These are phyloP conservation scores for Entophlyctis luteolus DNA, from an alignment of 192 early-diverging fungal species.

Conservation along the genomic window DNA sequence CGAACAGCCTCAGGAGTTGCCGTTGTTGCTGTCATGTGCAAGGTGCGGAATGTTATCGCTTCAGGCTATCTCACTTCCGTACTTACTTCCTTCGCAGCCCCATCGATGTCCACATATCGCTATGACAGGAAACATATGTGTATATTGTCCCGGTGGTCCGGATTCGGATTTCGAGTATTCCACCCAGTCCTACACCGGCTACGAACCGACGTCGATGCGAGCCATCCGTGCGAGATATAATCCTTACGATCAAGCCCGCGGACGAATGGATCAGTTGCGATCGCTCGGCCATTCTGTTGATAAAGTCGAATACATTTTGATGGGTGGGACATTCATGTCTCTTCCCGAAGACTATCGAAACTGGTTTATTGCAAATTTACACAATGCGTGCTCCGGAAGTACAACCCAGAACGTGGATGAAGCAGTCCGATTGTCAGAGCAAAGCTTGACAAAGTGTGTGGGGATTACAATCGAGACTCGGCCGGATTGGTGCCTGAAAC, in stretches of 20 bases:
- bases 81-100: no score
- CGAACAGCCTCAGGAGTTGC: constrained; percentile 93
- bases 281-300: constrained; percentile 92
- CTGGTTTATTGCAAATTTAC: constrained; percentile 96
- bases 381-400: constrained; percentile 93
- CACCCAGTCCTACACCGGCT: constrained; percentile 99
- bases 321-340: constrained; percentile 99
- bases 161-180: constrained; percentile 99
- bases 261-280: constrained; percentile 91
- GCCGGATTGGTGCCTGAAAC: constrained; percentile 97
- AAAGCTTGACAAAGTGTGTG: constrained; percentile 93
- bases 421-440: constrained; percentile 93
- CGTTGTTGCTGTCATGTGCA: constrained; percentile 94
- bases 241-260: constrained; percentile 91
- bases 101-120: constrained; percentile 98
- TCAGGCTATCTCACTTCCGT: no score
- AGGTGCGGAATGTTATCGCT: no score
- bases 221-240: constrained; percentile 97
- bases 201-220: constrained; percentile 98
- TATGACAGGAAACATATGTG: constrained; percentile 99
- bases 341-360: constrained; percentile 90
- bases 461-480: constrained; percentile 99
- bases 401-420: constrained; percentile 89
- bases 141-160: constrained; percentile 96
- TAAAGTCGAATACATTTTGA: constrained; percentile 96